A percentile compares a stretch with the other conserved stretches of the same genome.
Evolutionary conservation across 768 basidiomycete genomes (phyloP).

Genomic region (Dacryopinax spathularia): DNA sequence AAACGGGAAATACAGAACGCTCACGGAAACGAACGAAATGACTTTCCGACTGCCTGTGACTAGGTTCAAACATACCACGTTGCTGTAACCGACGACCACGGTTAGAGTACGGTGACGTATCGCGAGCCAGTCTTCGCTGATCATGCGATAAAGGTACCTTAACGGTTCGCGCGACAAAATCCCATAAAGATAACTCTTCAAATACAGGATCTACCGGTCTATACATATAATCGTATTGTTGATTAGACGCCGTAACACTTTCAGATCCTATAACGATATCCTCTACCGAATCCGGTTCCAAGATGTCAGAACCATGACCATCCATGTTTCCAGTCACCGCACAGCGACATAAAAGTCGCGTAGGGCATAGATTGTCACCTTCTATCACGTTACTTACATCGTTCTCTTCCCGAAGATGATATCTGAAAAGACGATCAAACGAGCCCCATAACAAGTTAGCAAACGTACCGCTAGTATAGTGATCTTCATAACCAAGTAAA

Average conservation of each 20-base stretch:
- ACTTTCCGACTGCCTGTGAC: constrained; percentile 15
- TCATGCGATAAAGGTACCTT: constrained; percentile 10
- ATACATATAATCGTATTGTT: constrained; percentile 20
- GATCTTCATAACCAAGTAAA: constrained; percentile 25
- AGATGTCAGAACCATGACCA: constrained; percentile 3
- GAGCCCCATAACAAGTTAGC: constrained; percentile 25
- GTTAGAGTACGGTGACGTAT: not conserved
- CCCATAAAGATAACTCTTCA: constrained; percentile 19
- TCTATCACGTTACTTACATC: too few species aligned
- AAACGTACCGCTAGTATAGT: constrained; percentile 28
- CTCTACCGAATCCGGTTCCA: not conserved
- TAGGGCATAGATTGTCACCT: too few species aligned
- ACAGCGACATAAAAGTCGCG: not conserved
- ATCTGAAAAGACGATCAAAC: constrained; percentile 22
- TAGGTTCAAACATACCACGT: not conserved
- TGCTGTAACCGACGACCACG: not conserved
- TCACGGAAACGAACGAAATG: constrained; percentile 14
- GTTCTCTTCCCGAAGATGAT: not conserved
- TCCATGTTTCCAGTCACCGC: constrained; percentile 21
- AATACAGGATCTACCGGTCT: constrained; percentile 10
- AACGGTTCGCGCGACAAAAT: constrained; percentile 18
- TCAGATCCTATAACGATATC: not conserved
- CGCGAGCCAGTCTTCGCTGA: not conserved
- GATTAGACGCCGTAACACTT: constrained; percentile 11
- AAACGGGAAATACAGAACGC: constrained; percentile 20